Conservation (phyloP, 495 filamentous ascomycete species). For the Penicillium steckii region DNA sequence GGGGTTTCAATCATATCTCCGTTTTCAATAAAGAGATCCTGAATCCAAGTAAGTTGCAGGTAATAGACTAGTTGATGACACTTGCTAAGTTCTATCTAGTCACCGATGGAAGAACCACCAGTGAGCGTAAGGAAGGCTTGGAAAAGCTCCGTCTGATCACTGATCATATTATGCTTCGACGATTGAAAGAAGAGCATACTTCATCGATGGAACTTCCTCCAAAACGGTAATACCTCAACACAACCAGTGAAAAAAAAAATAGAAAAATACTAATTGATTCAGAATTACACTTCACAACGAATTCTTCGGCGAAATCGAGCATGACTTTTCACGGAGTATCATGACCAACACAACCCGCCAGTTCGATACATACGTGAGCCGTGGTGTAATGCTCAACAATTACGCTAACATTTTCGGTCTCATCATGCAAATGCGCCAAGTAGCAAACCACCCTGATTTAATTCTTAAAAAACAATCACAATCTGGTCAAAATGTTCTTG, state of each 20-base stretch:
- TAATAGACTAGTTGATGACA: not conserved
- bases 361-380: constrained; percentile 93
- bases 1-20: constrained; percentile 82
- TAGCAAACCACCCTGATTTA: constrained; percentile 91
- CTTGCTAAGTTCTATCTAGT: constrained; percentile 18
- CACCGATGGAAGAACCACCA: constrained; percentile 49
- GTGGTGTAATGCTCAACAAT: constrained; percentile 93
- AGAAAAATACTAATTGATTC: not conserved
- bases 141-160: constrained; percentile 81
- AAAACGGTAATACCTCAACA: constrained; percentile 57
- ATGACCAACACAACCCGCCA: constrained; percentile 84
- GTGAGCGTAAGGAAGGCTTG: constrained; percentile 64
- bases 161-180: constrained; percentile 88
- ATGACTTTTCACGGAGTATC: constrained; percentile 92
- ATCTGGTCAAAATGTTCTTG: constrained; percentile 84
- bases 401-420: constrained; percentile 82
- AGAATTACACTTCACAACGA: constrained; percentile 81
- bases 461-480: constrained; percentile 83
- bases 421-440: constrained; percentile 97
- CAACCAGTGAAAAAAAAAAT: too few species aligned
- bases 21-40: constrained; percentile 95
- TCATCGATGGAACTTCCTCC: constrained; percentile 92
- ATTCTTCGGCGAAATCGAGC: constrained; percentile 93
- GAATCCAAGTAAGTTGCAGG: constrained; percentile 60
- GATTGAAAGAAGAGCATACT: constrained; percentile 88